A percentile compares a stretch with the other conserved stretches of the same genome.
phyloP scores from a whole-genome alignment of 2,329 filamentous ascomycete genomes.

The Talaromyces sp. region DNA sequence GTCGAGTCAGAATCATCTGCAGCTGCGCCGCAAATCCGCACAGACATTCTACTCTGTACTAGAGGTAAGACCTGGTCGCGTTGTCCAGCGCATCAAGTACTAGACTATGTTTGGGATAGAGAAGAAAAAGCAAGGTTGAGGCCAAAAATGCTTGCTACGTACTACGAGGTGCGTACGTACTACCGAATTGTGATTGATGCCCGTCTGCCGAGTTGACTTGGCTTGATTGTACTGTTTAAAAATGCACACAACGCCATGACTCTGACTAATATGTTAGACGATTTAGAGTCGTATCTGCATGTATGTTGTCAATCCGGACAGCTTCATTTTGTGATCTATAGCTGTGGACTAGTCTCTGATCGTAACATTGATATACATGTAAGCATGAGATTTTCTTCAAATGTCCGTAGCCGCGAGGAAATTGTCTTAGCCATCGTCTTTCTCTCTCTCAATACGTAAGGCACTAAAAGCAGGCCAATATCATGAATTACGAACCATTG shows the following conservation, averaged over 20 bases:
- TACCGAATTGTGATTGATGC: not conserved
- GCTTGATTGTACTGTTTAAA: not conserved
- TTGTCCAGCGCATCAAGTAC: conserved; percentile 7
- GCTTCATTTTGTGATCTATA: not conserved
- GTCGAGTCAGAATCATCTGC: conserved; percentile 1
- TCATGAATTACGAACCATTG: not conserved
- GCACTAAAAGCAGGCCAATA: not conserved
- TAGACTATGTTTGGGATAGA: conserved; percentile 1
- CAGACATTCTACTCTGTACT: conserved; percentile 9
- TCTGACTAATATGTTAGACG: not conserved
- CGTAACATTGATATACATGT: not conserved
- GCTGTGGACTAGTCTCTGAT: not conserved
- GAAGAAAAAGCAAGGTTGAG: not conserved
- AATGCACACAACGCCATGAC: not conserved
- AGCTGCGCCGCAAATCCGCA: conserved; percentile 17
- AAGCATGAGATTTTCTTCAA: not conserved
- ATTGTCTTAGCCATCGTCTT: not conserved
- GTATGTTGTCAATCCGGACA: not conserved
- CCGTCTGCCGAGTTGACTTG: not conserved
- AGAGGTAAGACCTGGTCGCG: not conserved
- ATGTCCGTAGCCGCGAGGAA: not conserved
- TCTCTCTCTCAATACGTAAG: no score
- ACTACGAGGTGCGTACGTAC: not conserved
- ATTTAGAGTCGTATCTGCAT: not conserved
- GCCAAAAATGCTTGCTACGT: not conserved